These are phyloP conservation scores for Wallacemonas sp. DNA, from an alignment of 208 protist species.

Conservation along the genomic window DNA sequence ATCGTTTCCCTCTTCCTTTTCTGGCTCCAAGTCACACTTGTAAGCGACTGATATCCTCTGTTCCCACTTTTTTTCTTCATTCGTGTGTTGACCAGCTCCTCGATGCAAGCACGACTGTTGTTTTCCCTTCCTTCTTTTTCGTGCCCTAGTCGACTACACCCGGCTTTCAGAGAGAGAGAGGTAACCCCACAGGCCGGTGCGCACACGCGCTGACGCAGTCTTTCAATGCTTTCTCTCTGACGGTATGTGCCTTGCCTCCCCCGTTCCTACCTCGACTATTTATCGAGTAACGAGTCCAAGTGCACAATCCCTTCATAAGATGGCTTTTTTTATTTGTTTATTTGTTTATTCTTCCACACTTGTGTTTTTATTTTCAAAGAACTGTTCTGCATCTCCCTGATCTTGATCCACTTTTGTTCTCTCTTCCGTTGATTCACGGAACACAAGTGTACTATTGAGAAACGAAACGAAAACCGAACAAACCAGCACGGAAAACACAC, in stretches of 20 bases:
- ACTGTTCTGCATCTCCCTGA: neutral
- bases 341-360: neutral
- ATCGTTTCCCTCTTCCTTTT: conserved; percentile 7
- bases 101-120: too few relatives aligned
- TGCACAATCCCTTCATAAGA: neutral
- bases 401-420: neutral
- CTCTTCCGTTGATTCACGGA: neutral
- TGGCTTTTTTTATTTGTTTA: neutral
- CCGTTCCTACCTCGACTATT: too few relatives aligned
- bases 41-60: too few relatives aligned
- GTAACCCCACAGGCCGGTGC: too few relatives aligned
- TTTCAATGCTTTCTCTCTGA: too few relatives aligned
- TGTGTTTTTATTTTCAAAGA: neutral
- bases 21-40: neutral
- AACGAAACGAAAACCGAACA: neutral
- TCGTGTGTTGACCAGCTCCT: neutral
- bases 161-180: too few relatives aligned
- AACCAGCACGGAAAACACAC: neutral
- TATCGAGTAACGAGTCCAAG: neutral
- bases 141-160: too few relatives aligned
- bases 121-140: too few relatives aligned
- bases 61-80: neutral
- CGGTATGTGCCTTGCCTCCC: too few relatives aligned
- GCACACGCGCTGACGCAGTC: too few relatives aligned
- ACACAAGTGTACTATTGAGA: too few relatives aligned